Evolutionary conservation across 208 protist genomes (phyloP).

Genomic region (Crithidia acanthocephali): DNA sequence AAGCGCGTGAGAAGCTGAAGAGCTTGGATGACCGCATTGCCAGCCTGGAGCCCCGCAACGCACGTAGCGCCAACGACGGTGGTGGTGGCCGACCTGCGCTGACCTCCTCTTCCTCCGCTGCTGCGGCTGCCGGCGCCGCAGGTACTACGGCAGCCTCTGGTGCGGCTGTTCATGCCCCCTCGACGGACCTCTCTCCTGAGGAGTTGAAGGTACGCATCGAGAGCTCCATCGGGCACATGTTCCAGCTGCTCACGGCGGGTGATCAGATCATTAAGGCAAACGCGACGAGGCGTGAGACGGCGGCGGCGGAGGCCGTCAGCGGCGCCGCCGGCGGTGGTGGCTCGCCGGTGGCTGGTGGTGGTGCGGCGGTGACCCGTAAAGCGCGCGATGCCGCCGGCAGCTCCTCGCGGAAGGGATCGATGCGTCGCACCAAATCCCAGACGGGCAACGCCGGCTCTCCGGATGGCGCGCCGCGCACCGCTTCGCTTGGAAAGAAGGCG

Average conservation of each 20-base stretch:
- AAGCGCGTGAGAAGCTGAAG: constrained; percentile 73
- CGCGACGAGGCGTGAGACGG: constrained; percentile 5
- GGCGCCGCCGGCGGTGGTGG: neutral
- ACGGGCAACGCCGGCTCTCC: neutral
- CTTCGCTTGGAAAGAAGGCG: neutral
- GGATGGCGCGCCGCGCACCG: neutral
- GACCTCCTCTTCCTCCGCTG: neutral
- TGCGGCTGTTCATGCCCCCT: neutral
- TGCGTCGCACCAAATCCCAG: neutral
- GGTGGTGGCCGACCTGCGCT: neutral
- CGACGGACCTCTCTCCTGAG: constrained; percentile 54
- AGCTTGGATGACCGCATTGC: constrained; percentile 71
- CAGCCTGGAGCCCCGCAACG: constrained; percentile 49
- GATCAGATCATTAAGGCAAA: constrained; percentile 50
- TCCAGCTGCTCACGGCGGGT: constrained; percentile 52
- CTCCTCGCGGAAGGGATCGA: neutral
- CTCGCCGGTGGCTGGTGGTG: neutral
- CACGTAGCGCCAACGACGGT: constrained; percentile 2
- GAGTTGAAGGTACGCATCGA: constrained; percentile 75
- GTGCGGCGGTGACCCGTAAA: neutral
- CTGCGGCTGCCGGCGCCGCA: neutral
- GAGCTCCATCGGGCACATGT: constrained; percentile 68
- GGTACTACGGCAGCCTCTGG: neutral
- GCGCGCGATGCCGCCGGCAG: neutral
- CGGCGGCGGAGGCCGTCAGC: neutral